Evolutionary conservation across 306 rosid species (phyloP), one percentile per base, ranked within the genome.

Genomic region (Cicer arietinum): DNA sequence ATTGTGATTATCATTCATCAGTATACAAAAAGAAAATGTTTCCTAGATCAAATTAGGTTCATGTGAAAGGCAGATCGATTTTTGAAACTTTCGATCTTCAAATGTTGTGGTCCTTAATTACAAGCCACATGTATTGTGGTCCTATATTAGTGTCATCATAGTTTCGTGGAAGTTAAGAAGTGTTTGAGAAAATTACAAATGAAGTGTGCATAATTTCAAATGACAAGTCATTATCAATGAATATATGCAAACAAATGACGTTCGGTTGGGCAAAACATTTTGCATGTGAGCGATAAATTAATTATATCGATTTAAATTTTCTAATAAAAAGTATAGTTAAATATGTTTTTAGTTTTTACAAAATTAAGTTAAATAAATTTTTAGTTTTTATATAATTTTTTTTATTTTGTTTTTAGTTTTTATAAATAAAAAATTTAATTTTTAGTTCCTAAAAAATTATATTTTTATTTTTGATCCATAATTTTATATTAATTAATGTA

Each of bases 81-180:
- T 64, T 10, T 51, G 50, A 50, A 41, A 7, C 5, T 39, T 7
- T 37, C 65, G 20, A 39, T 4, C 8, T 69, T 69, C n/a, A 69
- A n/a, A 53, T 39, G 43, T 44, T 7, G 74, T 52, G 44, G 78
- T 79, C 73, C 67, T 53, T 53, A 7, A 10, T 7, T 25, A 13
- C 42, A 2, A 16, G 7, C 30, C 10, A 20, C 18, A 45, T 71
- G 47, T 62, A 71, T 18, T 3, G 52, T 42, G 62, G 46, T 65
- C 22, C 46, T 7, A 12, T 47, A 53, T 71, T 2, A 43, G 11
- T 37, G 16, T 14, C 69, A 46, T 5, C 6, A 65, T 13, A 73
- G 25, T 47, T 80, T 80, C 79, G 58, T 67, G 57, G 83, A 67
- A 80, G 69, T 2, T 25, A 25, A 25, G 2, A 9, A 20, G 35